Conservation (phyloP, 2,329 filamentous ascomycete genomes). For the Graphium sp. region DNA sequence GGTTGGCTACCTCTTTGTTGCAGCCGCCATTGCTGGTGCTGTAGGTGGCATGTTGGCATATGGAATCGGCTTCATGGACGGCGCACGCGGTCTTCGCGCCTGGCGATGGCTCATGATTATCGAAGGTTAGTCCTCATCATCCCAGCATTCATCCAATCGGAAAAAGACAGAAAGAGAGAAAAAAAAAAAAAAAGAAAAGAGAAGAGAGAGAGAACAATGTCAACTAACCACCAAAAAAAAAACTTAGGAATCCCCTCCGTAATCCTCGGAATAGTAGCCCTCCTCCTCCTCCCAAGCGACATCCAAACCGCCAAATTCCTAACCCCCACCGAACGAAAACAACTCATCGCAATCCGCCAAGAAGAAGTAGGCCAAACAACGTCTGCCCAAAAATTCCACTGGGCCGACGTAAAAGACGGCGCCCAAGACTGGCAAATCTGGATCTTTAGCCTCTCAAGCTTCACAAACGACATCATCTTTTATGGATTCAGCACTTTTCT, state of each 20-base stretch:
- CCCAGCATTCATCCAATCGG: no score
- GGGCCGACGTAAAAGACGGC: constrained; percentile 35
- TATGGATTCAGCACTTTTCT: constrained; percentile 54
- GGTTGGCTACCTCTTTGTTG: constrained; percentile 45
- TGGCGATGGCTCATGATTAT: constrained; percentile 53
- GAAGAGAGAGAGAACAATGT: no score
- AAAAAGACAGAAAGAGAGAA: no score
- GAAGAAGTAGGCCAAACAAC: constrained; percentile 20
- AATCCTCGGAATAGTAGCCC: constrained; percentile 32
- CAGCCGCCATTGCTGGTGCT: constrained; percentile 43
- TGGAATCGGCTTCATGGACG: constrained; percentile 46
- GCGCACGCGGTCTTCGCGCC: constrained; percentile 34
- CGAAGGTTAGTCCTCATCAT: no score
- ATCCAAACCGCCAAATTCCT: constrained; percentile 39
- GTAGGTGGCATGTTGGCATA: constrained; percentile 49
- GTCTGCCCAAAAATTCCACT: constrained; percentile 13
- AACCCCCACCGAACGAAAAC: constrained; percentile 25
- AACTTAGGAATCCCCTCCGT: constrained; percentile 39
- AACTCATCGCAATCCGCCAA: constrained; percentile 30
- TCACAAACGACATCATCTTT: constrained; percentile 46
- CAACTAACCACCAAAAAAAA: no score
- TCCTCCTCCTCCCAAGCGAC: constrained; percentile 39
- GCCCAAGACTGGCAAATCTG: constrained; percentile 49
- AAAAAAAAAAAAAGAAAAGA: no score
- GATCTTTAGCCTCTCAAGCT: constrained; percentile 40